Conservation (phyloP, 768 basidiomycete species). For the Tricholoma flavovirens region DNA sequence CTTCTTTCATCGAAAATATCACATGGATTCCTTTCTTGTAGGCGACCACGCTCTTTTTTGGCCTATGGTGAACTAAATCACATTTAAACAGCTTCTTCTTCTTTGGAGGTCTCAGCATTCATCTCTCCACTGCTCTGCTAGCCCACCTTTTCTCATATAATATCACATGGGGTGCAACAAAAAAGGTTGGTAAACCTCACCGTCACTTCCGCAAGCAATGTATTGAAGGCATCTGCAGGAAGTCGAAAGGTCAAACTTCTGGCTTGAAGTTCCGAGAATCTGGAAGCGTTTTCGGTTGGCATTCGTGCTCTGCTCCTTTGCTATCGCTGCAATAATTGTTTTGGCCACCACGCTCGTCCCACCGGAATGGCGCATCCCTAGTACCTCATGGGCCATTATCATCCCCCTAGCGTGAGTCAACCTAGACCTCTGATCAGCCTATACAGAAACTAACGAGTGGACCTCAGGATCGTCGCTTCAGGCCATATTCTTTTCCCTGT, state of each 20-base stretch:
- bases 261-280: slow-evolving; percentile 83
- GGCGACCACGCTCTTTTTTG: slow-evolving; percentile 22
- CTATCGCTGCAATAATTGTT: slow-evolving; percentile 51
- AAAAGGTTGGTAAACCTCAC: slow-evolving; percentile 36
- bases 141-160: slow-evolving; percentile 74
- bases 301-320: slow-evolving; percentile 46
- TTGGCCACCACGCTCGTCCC: slow-evolving; percentile 53
- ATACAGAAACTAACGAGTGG: slow-evolving; percentile 2
- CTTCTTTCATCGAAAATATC: slow-evolving; percentile 51
- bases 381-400: slow-evolving; percentile 66
- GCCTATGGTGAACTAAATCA: background rate
- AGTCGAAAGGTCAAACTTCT: slow-evolving; percentile 86
- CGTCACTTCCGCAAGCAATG: background rate
- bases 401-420: slow-evolving; percentile 62
- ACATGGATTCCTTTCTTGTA: slow-evolving; percentile 74
- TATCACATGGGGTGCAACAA: slow-evolving; percentile 74
- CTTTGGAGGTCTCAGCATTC: slow-evolving; percentile 71
- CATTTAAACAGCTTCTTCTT: slow-evolving; percentile 57
- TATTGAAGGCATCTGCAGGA: slow-evolving; percentile 43
- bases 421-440: background rate
- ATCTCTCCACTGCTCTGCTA: slow-evolving; percentile 57
- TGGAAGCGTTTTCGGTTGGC: slow-evolving; percentile 71
- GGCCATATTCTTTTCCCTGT: slow-evolving; percentile 76
- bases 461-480: slow-evolving; percentile 48
- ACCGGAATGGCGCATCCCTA: slow-evolving; percentile 56